Percentiles rank a stretch among this genome's conserved stretches.
Evolutionary conservation across 2,329 filamentous ascomycete species (phyloP).

Genomic region (Exophiala spinifera): DNA sequence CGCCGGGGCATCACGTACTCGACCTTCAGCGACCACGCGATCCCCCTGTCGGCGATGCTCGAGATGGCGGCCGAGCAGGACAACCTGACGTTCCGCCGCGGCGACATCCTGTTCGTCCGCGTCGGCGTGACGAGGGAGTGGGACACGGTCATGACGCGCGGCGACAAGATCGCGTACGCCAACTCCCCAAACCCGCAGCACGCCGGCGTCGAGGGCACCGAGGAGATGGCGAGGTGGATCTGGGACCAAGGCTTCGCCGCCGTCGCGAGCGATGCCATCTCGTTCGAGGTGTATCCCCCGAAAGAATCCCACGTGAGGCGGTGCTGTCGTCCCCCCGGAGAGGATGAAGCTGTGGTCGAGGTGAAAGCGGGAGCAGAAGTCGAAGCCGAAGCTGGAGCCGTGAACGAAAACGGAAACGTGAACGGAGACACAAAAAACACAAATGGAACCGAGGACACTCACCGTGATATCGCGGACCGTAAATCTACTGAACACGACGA

Average conservation of each 20-base stretch:
- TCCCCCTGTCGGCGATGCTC: conserved; percentile 41
- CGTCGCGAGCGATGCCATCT: conserved; percentile 55
- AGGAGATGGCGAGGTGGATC: conserved; percentile 53
- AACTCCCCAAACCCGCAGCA: conserved; percentile 31
- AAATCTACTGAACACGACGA: too few relatives aligned
- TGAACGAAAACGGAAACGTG: too few relatives aligned
- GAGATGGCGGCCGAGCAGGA: conserved; percentile 43
- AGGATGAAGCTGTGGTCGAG: neutral
- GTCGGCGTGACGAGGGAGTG: conserved; percentile 42
- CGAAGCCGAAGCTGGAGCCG: too few relatives aligned
- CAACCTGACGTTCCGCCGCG: conserved; percentile 46
- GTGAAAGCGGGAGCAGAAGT: neutral
- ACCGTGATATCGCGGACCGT: too few relatives aligned
- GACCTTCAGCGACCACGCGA: conserved; percentile 41
- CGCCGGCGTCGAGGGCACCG: conserved; percentile 49
- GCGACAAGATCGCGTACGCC: conserved; percentile 35
- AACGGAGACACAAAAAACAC: too few relatives aligned
- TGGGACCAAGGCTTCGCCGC: conserved; percentile 58
- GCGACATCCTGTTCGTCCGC: conserved; percentile 54
- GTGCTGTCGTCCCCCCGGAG: too few relatives aligned
- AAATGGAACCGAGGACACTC: too few relatives aligned
- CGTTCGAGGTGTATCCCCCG: conserved; percentile 48
- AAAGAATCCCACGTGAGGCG: too few relatives aligned
- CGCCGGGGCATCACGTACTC: conserved; percentile 37
- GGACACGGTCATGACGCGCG: conserved; percentile 39